A percentile compares a stretch with the other conserved stretches of the same genome.
Evolutionary conservation across 768 basidiomycete species (phyloP).

Genomic region (Hortiboletus flavorubellus): DNA sequence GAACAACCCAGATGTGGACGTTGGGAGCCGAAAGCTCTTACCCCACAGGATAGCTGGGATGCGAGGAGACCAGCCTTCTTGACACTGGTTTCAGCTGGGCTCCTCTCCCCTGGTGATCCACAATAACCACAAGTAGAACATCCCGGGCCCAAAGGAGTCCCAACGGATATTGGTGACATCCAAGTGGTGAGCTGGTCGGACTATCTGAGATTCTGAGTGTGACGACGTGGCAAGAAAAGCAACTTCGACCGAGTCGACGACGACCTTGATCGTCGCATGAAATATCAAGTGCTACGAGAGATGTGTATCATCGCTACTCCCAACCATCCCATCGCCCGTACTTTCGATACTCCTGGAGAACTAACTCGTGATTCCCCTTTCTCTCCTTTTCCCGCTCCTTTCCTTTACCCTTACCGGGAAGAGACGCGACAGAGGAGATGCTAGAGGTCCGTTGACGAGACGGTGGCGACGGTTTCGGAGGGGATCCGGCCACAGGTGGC

Average conservation of each 20-base stretch:
- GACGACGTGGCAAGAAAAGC: background rate
- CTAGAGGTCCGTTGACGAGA: constrained; percentile 52
- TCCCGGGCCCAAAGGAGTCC: constrained; percentile 24
- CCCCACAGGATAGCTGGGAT: constrained; percentile 50
- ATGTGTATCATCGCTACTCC: constrained; percentile 39
- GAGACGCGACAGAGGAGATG: constrained; percentile 47
- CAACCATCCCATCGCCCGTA: constrained; percentile 92
- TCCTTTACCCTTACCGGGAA: constrained; percentile 51
- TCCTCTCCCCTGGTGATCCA: constrained; percentile 49
- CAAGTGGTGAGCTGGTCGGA: background rate
- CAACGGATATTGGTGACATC: constrained; percentile 29
- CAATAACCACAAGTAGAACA: constrained; percentile 67
- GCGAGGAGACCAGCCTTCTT: constrained; percentile 50
- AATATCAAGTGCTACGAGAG: background rate
- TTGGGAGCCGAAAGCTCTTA: constrained; percentile 21
- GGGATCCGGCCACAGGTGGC: constrained; percentile 34
- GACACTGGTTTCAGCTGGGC: constrained; percentile 38
- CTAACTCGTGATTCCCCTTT: constrained; percentile 63
- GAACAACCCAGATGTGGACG: background rate
- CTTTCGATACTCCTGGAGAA: constrained; percentile 71
- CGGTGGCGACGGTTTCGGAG: constrained; percentile 40
- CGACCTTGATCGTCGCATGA: background rate
- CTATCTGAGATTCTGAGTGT: background rate
- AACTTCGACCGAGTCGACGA: background rate
- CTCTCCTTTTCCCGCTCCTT: constrained; percentile 52